phyloP scores from a whole-genome alignment of 305 asterid genomes.

The Fraxinus sp. region DNA sequence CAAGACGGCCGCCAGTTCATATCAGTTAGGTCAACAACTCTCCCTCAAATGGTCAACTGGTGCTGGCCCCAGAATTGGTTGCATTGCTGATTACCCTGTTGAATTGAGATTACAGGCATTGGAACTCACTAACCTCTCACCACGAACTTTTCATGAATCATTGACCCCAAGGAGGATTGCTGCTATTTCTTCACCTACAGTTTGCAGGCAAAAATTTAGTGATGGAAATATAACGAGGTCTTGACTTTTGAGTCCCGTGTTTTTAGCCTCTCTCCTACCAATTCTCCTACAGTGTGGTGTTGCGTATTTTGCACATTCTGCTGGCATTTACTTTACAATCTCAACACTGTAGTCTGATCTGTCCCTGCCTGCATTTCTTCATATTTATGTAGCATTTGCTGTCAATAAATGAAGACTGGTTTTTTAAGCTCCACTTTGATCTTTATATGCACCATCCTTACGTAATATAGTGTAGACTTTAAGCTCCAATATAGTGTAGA shows the following conservation, averaged over 20 bases:
- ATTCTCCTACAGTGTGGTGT: not conserved
- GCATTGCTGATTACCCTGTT: slow-evolving; percentile 75
- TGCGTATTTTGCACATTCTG: not conserved
- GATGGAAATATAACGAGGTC: not conserved
- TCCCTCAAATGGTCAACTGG: slow-evolving; percentile 74
- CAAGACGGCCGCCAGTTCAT: slow-evolving; percentile 62
- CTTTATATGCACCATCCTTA: not conserved
- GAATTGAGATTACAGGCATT: slow-evolving; percentile 80
- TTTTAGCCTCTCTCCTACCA: not conserved
- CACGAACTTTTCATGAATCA: slow-evolving; percentile 30
- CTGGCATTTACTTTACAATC: not conserved
- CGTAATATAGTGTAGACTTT: not conserved
- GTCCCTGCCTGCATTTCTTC: not conserved
- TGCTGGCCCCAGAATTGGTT: slow-evolving; percentile 73
- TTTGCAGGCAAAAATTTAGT: slow-evolving; percentile 9
- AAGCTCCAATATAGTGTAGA: not conserved
- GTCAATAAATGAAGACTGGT: slow-evolving; percentile 10
- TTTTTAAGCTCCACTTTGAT: not conserved
- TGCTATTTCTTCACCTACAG: slow-evolving; percentile 34
- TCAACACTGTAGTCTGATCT: not conserved
- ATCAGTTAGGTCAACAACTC: slow-evolving; percentile 69
- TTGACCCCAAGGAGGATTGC: slow-evolving; percentile 32
- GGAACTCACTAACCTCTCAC: slow-evolving; percentile 78
- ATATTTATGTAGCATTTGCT: slow-evolving; percentile 7
- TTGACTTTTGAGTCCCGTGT: not conserved